These are phyloP conservation scores for Aspergillus viridinutans DNA, from an alignment of 2,329 filamentous ascomycete genomes.

Conservation along the genomic window DNA sequence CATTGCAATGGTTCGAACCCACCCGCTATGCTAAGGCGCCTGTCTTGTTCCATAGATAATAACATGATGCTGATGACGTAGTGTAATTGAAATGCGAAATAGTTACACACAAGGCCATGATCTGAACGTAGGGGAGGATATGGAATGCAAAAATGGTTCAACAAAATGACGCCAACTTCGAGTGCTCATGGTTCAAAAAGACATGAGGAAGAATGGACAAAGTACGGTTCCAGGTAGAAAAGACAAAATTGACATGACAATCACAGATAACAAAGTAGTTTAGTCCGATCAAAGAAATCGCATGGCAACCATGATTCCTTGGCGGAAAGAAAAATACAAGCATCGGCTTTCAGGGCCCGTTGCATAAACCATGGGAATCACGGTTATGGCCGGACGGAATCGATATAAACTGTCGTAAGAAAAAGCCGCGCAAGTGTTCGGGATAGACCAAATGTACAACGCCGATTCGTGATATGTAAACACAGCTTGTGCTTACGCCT, in stretches of 20 bases:
- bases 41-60: constrained; percentile 4
- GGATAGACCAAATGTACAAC: constrained; percentile 12
- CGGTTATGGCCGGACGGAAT: background rate
- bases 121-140: background rate
- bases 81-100: constrained; percentile 5
- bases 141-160: background rate
- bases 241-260: background rate
- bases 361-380: background rate
- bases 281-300: background rate
- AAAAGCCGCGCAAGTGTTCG: constrained; percentile 7
- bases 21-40: constrained; percentile 13
- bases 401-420: background rate
- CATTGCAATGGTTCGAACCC: background rate
- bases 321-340: background rate
- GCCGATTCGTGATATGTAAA: constrained; percentile 6
- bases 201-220: background rate
- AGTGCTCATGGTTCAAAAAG: background rate
- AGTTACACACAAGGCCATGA: constrained; percentile 5
- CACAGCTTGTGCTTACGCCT: constrained; percentile 10
- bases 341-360: background rate
- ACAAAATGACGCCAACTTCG: background rate
- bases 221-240: background rate
- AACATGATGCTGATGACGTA: constrained; percentile 3
- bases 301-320: background rate
- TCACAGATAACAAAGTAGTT: background rate